Evolutionary conservation across 2,329 filamentous ascomycete genomes (phyloP).

Genomic region (Phyllosticta citriasiana): DNA sequence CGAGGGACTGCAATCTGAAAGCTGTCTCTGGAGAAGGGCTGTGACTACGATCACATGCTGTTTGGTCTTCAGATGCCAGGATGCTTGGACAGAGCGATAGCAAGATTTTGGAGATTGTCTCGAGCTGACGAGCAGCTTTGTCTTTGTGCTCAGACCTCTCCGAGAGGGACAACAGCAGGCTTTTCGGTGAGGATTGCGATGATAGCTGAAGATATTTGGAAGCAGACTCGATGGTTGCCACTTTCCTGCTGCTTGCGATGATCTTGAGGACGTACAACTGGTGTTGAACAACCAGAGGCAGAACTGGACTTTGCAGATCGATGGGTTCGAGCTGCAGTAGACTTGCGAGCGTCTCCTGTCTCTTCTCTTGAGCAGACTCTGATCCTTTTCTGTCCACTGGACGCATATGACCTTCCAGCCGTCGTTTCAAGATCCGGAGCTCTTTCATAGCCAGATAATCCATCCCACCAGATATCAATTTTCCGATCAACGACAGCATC

Average conservation of each 20-base stretch:
- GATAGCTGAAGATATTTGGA: slow-evolving; percentile 46
- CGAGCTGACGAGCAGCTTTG: slow-evolving; percentile 57
- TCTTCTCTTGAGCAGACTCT: not conserved
- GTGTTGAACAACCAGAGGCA: slow-evolving; percentile 48
- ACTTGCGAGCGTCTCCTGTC: slow-evolving; percentile 43
- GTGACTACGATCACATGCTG: slow-evolving; percentile 44
- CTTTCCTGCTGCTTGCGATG: slow-evolving; percentile 50
- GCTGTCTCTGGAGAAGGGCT: slow-evolving; percentile 48
- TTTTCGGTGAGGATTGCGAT: slow-evolving; percentile 47
- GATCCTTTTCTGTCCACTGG: slow-evolving; percentile 22
- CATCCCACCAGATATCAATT: slow-evolving; percentile 53
- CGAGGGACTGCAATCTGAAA: slow-evolving; percentile 55
- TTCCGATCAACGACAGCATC: slow-evolving; percentile 59
- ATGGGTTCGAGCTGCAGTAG: slow-evolving; percentile 51
- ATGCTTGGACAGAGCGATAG: slow-evolving; percentile 58
- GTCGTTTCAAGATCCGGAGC: slow-evolving; percentile 53
- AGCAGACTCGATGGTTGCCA: slow-evolving; percentile 48
- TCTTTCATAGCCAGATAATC: slow-evolving; percentile 62
- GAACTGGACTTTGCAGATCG: slow-evolving; percentile 20
- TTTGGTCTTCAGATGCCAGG: slow-evolving; percentile 51
- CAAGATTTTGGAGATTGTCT: slow-evolving; percentile 54
- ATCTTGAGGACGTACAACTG: slow-evolving; percentile 58
- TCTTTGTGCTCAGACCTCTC: slow-evolving; percentile 36
- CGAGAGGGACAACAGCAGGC: slow-evolving; percentile 43
- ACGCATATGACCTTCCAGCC: slow-evolving; percentile 39